Evolutionary conservation across 305 asterid species (phyloP), one percentile per base, ranked within the genome.

Genomic region (Petunia hybrid): DNA sequence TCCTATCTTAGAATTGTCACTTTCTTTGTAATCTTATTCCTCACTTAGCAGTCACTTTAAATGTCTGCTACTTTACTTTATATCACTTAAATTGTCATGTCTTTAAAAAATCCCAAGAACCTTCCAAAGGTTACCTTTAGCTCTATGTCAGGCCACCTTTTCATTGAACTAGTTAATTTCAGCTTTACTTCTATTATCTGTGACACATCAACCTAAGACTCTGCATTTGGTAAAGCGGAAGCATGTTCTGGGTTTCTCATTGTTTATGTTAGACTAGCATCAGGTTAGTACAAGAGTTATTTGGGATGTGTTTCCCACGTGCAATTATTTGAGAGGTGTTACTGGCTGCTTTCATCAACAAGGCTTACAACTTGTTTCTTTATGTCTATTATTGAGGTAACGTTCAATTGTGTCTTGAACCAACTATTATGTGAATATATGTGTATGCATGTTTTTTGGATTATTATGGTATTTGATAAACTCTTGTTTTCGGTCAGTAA

Each of bases 281-380:
- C 13, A 14, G 35, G 36, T 12, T 66, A 39, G 53, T 69, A 69
- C 57, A 16, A 42, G 39, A 43, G 57, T 69, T n/a, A 69, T 22
- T 69, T 69, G 39, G 35, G 6, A 40, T 69, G 40, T 69, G 2
- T 68, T 42, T 42, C 16, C 57, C 56, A 16, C 1, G 40, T 69
- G 22, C 43, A 69, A 48, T 8, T 43, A 39, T 8, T 69, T 69
- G 76, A 8, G 57, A 69, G 8, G 57, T 16, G 57, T 69, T 53
- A 36, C 78, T 51, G 63, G 78, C 38, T 74, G 78, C 64, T 36
- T 74, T 74, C 78, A 36, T 74, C 48, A 53, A 38, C 46, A 53
- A 6, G 64, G 1, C 40, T 16, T 67, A 41, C 45, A 48, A 71
- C 13, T 73, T 73, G 59, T 73, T 73, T 51, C 48, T 51, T 53